Evolutionary conservation across 169 alveolate species (phyloP).

Genomic region (Plasmodium chabaudi): DNA sequence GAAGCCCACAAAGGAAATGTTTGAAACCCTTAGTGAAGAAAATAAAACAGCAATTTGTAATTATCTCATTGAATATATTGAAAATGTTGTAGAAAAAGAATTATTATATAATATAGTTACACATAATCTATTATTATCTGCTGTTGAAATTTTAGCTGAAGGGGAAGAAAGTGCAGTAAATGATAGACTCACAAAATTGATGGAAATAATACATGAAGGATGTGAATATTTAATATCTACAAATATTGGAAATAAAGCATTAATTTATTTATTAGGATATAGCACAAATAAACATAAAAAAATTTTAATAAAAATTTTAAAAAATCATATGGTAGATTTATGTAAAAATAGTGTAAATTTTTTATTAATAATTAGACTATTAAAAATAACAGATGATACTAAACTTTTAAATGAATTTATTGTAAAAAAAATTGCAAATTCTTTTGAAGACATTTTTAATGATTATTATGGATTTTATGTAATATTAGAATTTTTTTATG

Average conservation of each 20-base stretch:
- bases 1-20: constrained; percentile 35
- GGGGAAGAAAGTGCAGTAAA: constrained; percentile 29
- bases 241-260: constrained; percentile 62
- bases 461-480: constrained; percentile 75
- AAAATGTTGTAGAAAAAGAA: constrained; percentile 64
- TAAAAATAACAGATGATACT: constrained; percentile 74
- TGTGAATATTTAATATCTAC: constrained; percentile 73
- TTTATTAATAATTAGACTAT: constrained; percentile 50
- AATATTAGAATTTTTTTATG: constrained; percentile 56
- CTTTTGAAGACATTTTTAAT: constrained; percentile 55
- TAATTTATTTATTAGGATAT: constrained; percentile 61
- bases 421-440: constrained; percentile 48
- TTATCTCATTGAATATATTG: constrained; percentile 50
- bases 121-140: constrained; percentile 29
- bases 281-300: constrained; percentile 76
- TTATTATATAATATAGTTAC: constrained; percentile 53
- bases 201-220: constrained; percentile 74
- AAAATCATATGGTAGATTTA: constrained; percentile 50
- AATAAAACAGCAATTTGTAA: constrained; percentile 21
- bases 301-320: constrained; percentile 47
- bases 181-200: constrained; percentile 27
- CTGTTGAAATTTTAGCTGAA: constrained; percentile 32
- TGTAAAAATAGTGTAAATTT: constrained; percentile 70
- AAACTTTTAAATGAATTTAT: constrained; percentile 50
- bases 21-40: constrained; percentile 26